Conservation (phyloP, 257 asterid genomes). For the Fraxinus anomala region DNA sequence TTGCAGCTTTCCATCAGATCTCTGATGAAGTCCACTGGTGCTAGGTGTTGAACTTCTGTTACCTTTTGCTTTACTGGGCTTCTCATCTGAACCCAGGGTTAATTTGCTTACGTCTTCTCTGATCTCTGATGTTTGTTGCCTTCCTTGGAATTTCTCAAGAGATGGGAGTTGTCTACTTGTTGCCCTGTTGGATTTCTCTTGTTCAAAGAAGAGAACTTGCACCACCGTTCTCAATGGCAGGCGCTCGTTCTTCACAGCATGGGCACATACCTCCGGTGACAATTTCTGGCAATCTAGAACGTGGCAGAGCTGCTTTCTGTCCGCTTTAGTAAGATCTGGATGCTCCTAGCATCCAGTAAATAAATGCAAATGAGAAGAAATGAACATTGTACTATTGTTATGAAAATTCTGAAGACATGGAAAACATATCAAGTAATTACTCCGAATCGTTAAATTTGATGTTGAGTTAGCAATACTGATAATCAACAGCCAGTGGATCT, state of each 20-base stretch:
- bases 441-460: background rate
- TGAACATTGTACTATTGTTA: background rate
- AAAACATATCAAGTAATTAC: background rate
- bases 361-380: background rate
- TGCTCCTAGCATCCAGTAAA: conserved; percentile 49
- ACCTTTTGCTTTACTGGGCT: conserved; percentile 30
- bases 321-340: conserved; percentile 62
- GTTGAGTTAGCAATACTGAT: background rate
- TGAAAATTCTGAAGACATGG: background rate
- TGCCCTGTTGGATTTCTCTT: conserved; percentile 39
- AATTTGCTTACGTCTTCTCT: conserved; percentile 35
- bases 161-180: conserved; percentile 26
- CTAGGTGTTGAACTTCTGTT: conserved; percentile 26
- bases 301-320: conserved; percentile 62
- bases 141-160: conserved; percentile 21
- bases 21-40: conserved; percentile 29
- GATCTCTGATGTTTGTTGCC: conserved; percentile 28
- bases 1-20: conserved; percentile 30
- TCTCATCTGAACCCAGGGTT: conserved; percentile 24
- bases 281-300: conserved; percentile 65
- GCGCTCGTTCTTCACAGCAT: conserved; percentile 68
- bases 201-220: conserved; percentile 69
- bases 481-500: background rate
- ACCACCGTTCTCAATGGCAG: conserved; percentile 74
- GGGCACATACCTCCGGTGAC: conserved; percentile 57